Conservation (phyloP, 345 rosid genomes). For the Gossypioides kirkii region DNA sequence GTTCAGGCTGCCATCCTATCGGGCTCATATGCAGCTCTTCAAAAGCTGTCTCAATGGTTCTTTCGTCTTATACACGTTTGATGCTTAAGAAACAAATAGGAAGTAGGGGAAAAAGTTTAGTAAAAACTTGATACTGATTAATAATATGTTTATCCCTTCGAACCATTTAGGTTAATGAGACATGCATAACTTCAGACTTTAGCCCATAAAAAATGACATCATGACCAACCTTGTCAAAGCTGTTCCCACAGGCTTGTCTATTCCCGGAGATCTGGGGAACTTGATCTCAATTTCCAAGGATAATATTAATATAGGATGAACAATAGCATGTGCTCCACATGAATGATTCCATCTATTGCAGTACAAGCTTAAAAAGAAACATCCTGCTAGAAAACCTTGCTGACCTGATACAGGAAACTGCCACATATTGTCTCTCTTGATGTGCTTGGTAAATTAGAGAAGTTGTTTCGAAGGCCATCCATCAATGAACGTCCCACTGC, state of each 20-base stretch:
- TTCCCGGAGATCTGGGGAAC: neutral
- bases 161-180: neutral
- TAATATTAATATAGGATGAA: neutral
- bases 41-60: neutral
- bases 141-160: neutral
- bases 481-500: constrained; percentile 42
- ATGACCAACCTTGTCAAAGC: neutral
- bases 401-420: constrained; percentile 43
- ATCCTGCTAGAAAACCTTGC: constrained; percentile 8
- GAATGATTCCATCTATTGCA: neutral
- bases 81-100: neutral
- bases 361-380: neutral
- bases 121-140: neutral
- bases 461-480: constrained; percentile 38
- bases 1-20: neutral
- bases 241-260: neutral
- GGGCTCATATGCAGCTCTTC: neutral
- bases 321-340: neutral
- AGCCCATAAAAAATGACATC: neutral
- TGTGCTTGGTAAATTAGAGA: constrained; percentile 28
- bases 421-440: constrained; percentile 27
- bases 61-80: neutral
- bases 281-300: neutral
- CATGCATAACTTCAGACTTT: neutral
- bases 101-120: neutral